Conservation (phyloP, 305 asterid genomes). For the Solanum aculeatissimum region DNA sequence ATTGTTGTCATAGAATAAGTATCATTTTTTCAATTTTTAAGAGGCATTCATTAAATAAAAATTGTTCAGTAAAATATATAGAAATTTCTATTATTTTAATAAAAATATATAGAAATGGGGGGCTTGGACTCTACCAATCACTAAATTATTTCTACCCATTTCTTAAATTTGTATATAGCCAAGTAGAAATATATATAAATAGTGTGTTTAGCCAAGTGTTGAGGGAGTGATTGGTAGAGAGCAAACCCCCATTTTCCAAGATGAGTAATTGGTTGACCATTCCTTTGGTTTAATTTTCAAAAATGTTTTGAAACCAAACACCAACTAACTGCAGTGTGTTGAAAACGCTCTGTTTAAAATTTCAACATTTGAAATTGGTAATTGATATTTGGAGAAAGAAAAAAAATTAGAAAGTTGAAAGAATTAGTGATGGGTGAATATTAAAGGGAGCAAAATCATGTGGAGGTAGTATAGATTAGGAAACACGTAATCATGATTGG, state of each 20-base stretch:
- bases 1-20: too few relatives aligned
- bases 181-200: too few relatives aligned
- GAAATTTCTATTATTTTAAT: too few relatives aligned
- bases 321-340: not conserved
- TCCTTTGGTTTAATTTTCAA: not conserved
- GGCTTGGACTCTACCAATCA: too few relatives aligned
- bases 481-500: constrained; percentile 1
- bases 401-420: not conserved
- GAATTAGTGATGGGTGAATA: not conserved
- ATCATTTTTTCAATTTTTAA: too few relatives aligned
- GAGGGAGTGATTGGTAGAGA: not conserved
- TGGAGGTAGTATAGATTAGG: not conserved
- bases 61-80: too few relatives aligned
- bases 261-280: not conserved
- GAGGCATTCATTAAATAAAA: too few relatives aligned
- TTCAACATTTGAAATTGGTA: not conserved
- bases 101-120: too few relatives aligned
- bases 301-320: not conserved
- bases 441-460: not conserved
- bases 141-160: too few relatives aligned
- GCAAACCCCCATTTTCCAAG: not conserved
- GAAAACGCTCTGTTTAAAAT: not conserved
- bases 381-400: not conserved
- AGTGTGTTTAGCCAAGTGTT: not conserved
- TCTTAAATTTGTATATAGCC: too few relatives aligned